Evolutionary conservation across 306 rosid genomes (phyloP).

Genomic region (Pachyrhizus erosus): DNA sequence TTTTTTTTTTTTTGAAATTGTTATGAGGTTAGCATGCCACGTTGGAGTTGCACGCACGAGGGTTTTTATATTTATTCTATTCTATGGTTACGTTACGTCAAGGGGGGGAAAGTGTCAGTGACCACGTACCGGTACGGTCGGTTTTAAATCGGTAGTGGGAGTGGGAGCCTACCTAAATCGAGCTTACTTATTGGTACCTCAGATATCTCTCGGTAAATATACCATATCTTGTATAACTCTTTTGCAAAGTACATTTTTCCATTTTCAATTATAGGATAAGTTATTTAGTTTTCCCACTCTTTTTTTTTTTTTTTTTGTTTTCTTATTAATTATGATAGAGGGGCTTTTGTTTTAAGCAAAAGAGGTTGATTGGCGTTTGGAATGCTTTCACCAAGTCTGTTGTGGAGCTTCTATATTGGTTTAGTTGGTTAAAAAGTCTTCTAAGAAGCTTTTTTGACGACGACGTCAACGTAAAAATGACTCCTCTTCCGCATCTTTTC

Average conservation of each 20-base stretch:
- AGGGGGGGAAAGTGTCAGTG: constrained; percentile 40
- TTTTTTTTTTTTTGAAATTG: neutral
- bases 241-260: constrained; percentile 20
- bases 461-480: constrained; percentile 4
- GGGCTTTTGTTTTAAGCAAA: neutral
- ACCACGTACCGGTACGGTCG: constrained; percentile 25
- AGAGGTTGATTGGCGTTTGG: neutral
- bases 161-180: constrained; percentile 11
- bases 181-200: neutral
- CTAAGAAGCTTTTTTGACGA: constrained; percentile 19
- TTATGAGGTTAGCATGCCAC: neutral
- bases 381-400: neutral
- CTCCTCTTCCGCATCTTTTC: neutral
- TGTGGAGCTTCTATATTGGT: constrained; percentile 1
- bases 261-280: neutral
- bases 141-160: neutral
- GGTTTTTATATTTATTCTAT: constrained; percentile 9
- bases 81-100: constrained; percentile 19
- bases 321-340: neutral
- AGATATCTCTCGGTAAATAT: constrained; percentile 16
- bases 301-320: too few relatives aligned
- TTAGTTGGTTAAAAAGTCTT: constrained; percentile 24
- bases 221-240: constrained; percentile 24
- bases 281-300: neutral
- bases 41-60: constrained; percentile 45